Evolutionary conservation across 75 land plant genomes (phyloP).

Genomic region (Azolla pinnata): DNA sequence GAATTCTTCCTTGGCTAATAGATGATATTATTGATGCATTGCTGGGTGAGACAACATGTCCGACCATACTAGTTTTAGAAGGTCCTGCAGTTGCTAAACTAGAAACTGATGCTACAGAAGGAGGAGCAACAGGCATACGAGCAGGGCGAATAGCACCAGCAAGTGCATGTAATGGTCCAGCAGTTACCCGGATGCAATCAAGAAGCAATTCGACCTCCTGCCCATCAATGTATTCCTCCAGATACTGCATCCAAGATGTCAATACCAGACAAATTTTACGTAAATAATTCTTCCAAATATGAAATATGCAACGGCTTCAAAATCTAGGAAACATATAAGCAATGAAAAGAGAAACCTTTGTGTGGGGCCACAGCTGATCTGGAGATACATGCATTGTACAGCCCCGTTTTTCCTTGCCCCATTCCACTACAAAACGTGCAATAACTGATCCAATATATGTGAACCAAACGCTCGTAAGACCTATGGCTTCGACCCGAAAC

Average conservation of each 20-base stretch:
- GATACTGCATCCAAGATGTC: constrained; percentile 73
- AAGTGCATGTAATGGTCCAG: constrained; percentile 96
- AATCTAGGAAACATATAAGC: no score
- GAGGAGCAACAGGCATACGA: constrained; percentile 50
- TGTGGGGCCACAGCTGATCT: constrained; percentile 98
- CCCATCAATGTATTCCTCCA: constrained; percentile 96
- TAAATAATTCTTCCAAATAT: no score
- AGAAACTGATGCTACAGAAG: constrained; percentile 25
- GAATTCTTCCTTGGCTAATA: constrained; percentile 21
- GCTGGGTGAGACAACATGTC: constrained; percentile 34
- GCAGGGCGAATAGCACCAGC: constrained; percentile 93
- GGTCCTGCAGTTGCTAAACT: constrained; percentile 16
- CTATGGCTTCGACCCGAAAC: constrained; percentile 89
- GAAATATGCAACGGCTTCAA: no score
- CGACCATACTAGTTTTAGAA: constrained; percentile 26
- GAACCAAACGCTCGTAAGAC: constrained; percentile 94
- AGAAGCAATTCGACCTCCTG: constrained; percentile 85
- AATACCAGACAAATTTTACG: no score
- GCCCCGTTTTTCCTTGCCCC: constrained; percentile 81
- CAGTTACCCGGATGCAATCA: constrained; percentile 91
- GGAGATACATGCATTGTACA: constrained; percentile 99
- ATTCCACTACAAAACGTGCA: constrained; percentile 97
- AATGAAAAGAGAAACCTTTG: constrained; percentile 88
- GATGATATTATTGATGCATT: constrained; percentile 22
- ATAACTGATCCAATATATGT: constrained; percentile 55